Evolutionary conservation across 2,329 filamentous ascomycete species (phyloP).

Genomic region (Pestalotiopsis fici): DNA sequence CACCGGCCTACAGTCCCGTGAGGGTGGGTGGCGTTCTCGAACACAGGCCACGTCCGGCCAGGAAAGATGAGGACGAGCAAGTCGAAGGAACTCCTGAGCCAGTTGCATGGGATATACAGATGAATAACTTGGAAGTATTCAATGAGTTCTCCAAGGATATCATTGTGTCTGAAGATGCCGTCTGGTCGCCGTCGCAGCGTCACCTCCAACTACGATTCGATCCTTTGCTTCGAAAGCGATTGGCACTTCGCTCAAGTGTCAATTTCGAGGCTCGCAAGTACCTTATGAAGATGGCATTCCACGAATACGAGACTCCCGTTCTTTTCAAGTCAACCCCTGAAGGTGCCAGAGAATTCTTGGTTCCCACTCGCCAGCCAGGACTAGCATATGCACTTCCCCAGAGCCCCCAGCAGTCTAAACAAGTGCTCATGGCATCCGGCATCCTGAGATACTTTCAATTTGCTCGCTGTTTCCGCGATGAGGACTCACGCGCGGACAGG

Average conservation of each 20-base stretch:
- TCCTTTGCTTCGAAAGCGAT: constrained; percentile 62
- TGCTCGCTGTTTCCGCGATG: constrained; percentile 92
- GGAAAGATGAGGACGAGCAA: neutral
- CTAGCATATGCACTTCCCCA: constrained; percentile 90
- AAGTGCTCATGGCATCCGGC: constrained; percentile 92
- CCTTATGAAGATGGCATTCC: constrained; percentile 52
- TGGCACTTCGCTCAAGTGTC: constrained; percentile 69
- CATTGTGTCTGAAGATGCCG: constrained; percentile 72
- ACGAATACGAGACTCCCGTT: constrained; percentile 87
- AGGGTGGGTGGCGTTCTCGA: constrained; percentile 42
- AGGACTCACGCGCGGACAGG: constrained; percentile 87
- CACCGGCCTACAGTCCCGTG: constrained; percentile 55
- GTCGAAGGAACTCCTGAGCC: neutral
- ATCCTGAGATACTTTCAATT: constrained; percentile 86
- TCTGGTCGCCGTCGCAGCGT: constrained; percentile 73
- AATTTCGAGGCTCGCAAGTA: constrained; percentile 29
- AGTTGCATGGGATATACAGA: constrained; percentile 54
- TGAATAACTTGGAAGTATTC: constrained; percentile 65
- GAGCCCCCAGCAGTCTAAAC: constrained; percentile 98
- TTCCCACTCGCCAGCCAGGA: constrained; percentile 77
- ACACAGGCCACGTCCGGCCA: constrained; percentile 16
- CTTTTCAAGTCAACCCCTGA: constrained; percentile 98
- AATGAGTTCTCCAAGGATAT: constrained; percentile 76
- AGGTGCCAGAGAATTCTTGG: constrained; percentile 90
- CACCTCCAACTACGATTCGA: constrained; percentile 86